Base-by-base conservation (phyloP, 495 filamentous ascomycete species). In the Halenospora varia region DNA sequence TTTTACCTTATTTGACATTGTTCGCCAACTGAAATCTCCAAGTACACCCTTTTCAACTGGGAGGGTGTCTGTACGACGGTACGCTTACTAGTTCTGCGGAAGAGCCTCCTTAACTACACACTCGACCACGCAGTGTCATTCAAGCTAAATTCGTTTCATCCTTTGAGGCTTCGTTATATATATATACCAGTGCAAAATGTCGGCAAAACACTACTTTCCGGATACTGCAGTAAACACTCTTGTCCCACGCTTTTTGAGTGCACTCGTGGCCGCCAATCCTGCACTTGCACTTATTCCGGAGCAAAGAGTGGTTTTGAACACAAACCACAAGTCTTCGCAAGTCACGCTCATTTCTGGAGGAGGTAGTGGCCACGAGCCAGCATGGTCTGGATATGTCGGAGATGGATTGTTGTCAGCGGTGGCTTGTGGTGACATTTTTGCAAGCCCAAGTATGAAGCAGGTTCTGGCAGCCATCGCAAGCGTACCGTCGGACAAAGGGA, bases 381-480 rank as follows among this genome's bases (percentile, higher is more conserved):
- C 80, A 45, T 84, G 82, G 81, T 77, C 81, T 2, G 83, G 82
- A 11, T 86, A 84, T 63, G 82, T 86, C 6, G 83, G 82, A 8
- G 72, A 72, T 57, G 82, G 82, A 70, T 70, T 86, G 70, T 72
- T 86, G 2, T 76, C 80, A 8, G 83, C 83, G 18, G 76, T 81
- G 0, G 82, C 81, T 19, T 76, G 73, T 52, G 83, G 83, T 25
- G 82, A 84, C 51, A 80, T 86, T 23, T 86, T 86, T 62, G 83
- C 83, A 10, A 79, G 75, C 10, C 83, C 83, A 9, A 77, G 73
- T 61, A 83, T 82, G 22, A 83, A 82, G 63, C 83, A 86, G 68
- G 79, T 86, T 55, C 70, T 85, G 25, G 77, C 81, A 19, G 82
- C 75, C 17, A 76, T 85, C 40, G 74, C 77, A 41, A 70, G 78